These are phyloP conservation scores for Ceratobasidium sp. DNA, from an alignment of 1,284 basidiomycete species.

Conservation along the genomic window DNA sequence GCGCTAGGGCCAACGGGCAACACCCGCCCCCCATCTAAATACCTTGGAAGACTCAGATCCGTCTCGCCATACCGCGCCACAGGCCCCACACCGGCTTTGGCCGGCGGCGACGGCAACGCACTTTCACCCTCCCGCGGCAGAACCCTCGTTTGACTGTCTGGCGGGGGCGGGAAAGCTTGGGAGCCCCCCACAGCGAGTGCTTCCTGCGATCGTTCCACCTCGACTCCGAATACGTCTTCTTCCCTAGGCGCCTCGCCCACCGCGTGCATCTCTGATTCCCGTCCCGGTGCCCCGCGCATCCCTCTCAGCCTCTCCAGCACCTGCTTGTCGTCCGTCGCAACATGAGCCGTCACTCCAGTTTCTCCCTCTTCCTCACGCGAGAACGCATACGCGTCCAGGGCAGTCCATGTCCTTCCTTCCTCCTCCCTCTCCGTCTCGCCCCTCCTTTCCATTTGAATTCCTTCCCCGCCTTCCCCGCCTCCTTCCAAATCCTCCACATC, in stretches of 20 bases:
- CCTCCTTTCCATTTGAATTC: neutral
- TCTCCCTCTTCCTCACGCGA: neutral
- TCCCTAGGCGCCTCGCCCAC: conserved; percentile 23
- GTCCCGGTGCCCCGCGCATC: conserved; percentile 21
- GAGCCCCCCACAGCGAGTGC: neutral
- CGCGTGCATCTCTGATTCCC: neutral
- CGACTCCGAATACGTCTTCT: conserved; percentile 32
- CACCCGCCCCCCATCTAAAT: conserved; percentile 13
- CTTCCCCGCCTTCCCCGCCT: neutral
- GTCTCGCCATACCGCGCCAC: conserved; percentile 38
- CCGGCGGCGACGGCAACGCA: conserved; percentile 17
- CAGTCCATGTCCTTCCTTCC: neutral
- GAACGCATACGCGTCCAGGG: conserved; percentile 27
- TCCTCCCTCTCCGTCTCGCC: neutral
- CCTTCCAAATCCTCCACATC: neutral
- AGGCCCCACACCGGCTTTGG: conserved; percentile 26
- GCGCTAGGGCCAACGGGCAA: neutral
- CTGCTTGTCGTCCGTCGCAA: conserved; percentile 40
- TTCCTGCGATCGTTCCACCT: neutral
- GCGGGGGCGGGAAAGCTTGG: neutral
- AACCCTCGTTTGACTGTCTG: neutral
- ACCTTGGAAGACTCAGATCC: conserved; percentile 39
- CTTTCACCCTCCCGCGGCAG: conserved; percentile 4
- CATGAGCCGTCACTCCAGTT: conserved; percentile 24
- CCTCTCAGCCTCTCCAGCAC: conserved; percentile 22